These are phyloP conservation scores for Agroathelia rolfsii DNA, from an alignment of 1,284 basidiomycete species.

Conservation along the genomic window DNA sequence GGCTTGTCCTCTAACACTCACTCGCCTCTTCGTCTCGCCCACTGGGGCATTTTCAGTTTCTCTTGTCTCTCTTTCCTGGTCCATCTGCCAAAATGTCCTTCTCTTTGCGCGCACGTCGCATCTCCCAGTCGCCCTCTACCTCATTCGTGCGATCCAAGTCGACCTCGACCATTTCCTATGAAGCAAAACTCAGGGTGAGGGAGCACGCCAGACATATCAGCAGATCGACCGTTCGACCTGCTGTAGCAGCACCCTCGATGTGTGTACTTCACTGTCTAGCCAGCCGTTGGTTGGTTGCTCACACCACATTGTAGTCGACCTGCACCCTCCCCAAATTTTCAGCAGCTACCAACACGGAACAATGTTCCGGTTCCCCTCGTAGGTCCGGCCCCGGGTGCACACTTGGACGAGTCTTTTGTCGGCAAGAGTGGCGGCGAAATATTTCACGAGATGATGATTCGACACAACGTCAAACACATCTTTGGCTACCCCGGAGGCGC, in stretches of 20 bases:
- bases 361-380: constrained; percentile 30
- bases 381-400: constrained; percentile 36
- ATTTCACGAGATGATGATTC: constrained; percentile 99
- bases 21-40: no score
- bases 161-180: no score
- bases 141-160: no score
- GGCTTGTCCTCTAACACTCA: no score
- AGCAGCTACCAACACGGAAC: constrained; percentile 50
- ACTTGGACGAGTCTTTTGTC: constrained; percentile 74
- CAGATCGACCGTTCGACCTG: no score
- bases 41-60: no score
- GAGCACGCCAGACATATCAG: no score
- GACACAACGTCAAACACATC: constrained; percentile 92
- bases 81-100: no score
- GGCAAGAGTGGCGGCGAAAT: constrained; percentile 95
- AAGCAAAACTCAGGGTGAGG: no score
- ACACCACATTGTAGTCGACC: constrained; percentile 43
- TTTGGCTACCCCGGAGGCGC: constrained; percentile 98
- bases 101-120: no score
- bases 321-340: constrained; percentile 53
- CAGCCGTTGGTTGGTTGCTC: constrained; percentile 6
- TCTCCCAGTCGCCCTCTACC: no score
- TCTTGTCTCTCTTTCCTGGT: no score
- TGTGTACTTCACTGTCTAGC: constrained; percentile 18
- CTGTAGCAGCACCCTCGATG: constrained; percentile 52